Percentiles rank a stretch among this genome's conserved stretches.
Evolutionary conservation across 805 yeast genomes (phyloP).

Genomic region (Metschnikowia anglica): DNA sequence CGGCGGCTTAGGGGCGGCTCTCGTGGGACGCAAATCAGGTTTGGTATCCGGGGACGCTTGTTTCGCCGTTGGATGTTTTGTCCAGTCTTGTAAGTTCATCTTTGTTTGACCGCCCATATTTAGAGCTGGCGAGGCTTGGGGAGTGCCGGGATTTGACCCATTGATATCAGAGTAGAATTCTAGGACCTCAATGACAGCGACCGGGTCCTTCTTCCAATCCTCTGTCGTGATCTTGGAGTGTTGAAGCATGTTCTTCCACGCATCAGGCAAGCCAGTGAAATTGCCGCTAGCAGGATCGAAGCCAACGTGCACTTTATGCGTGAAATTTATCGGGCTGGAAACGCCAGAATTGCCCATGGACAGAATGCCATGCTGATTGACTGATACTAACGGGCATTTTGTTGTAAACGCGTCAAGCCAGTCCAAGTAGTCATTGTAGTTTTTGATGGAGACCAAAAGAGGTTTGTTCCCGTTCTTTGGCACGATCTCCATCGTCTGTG

Average conservation of each 20-base stretch:
- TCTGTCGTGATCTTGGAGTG: slow-evolving; percentile 61
- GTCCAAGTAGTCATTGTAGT: slow-evolving; percentile 74
- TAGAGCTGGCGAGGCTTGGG: slow-evolving; percentile 28
- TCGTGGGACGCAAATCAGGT: slow-evolving; percentile 32
- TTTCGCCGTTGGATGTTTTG: slow-evolving; percentile 31
- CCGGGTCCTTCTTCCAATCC: slow-evolving; percentile 63
- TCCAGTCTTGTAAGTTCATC: slow-evolving; percentile 43
- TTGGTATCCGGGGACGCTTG: slow-evolving; percentile 1
- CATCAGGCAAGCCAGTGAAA: slow-evolving; percentile 56
- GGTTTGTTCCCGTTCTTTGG: slow-evolving; percentile 56
- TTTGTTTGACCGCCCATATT: slow-evolving; percentile 17
- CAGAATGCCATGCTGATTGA: slow-evolving; percentile 26
- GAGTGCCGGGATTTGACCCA: slow-evolving; percentile 40
- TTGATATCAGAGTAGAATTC: slow-evolving; percentile 52
- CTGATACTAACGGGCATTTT: slow-evolving; percentile 62
- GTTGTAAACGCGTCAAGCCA: slow-evolving; percentile 90
- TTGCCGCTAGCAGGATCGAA: slow-evolving; percentile 74
- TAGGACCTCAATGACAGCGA: slow-evolving; percentile 60
- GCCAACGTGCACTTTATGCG: slow-evolving; percentile 89
- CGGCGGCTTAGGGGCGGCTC: slow-evolving; percentile 47
- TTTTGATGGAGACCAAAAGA: slow-evolving; percentile 70
- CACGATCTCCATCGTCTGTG: slow-evolving; percentile 74
- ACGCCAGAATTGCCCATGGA: slow-evolving; percentile 49
- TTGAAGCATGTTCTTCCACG: slow-evolving; percentile 55
- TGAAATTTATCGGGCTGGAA: slow-evolving; percentile 90